Evolutionary conservation across 148 eudicot genomes (phyloP).

Genomic region (Mesembryanthemum crystallinum): DNA sequence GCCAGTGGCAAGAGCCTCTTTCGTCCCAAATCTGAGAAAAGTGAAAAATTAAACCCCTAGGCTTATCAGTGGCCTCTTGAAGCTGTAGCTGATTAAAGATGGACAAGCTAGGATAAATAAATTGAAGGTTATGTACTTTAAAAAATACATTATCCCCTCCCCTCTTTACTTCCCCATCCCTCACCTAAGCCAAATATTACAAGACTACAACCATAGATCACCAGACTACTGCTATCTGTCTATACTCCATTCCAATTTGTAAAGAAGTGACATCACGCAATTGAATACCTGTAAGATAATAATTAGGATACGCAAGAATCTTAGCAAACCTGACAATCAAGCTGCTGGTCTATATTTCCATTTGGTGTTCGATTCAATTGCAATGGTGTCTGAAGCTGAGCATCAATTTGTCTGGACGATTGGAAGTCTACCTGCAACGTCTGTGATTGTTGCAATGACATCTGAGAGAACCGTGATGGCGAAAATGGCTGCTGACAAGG

Average conservation of each 20-base stretch:
- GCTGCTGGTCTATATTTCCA: constrained; percentile 13
- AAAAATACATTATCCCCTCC: no score
- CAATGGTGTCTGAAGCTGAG: background rate
- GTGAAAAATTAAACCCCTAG: background rate
- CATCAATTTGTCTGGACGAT: constrained; percentile 12
- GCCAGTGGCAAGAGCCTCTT: background rate
- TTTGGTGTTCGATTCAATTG: constrained; percentile 10
- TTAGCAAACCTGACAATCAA: constrained; percentile 20
- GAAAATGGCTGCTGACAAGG: constrained; percentile 13
- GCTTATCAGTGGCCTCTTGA: background rate
- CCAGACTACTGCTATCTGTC: background rate
- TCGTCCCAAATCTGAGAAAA: background rate
- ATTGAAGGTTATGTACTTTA: no score
- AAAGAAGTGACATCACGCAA: background rate
- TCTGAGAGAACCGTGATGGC: constrained; percentile 25
- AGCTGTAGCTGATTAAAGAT: background rate
- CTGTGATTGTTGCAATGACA: constrained; percentile 22
- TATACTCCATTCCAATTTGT: no score
- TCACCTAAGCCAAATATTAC: background rate
- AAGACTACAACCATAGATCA: background rate
- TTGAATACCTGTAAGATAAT: background rate
- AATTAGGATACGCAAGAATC: background rate
- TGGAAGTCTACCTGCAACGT: constrained; percentile 15
- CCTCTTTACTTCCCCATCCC: no score
- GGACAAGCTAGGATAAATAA: no score